Base-by-base conservation (phyloP, 2,329 filamentous ascomycete species). In the Verticillium dahliae region DNA sequence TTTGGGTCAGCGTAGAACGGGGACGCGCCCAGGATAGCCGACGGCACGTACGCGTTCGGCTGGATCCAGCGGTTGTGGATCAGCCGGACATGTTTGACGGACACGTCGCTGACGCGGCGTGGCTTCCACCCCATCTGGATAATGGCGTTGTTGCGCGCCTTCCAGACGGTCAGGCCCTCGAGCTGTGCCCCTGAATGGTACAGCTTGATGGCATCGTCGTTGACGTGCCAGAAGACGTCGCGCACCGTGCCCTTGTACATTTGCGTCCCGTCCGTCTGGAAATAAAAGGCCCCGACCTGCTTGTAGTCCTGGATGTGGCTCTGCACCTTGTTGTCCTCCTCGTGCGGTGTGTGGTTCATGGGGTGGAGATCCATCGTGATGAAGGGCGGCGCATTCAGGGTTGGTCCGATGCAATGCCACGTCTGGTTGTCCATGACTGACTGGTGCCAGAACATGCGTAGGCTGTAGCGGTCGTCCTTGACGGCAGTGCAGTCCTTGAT, bases 231-330 rank as follows among this genome's bases (percentile, higher is more conserved):
- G 61, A 76, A 76, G 56, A 72, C 69, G 60, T 75, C 70, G 14
- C 62, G 65, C 22, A 74, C 67, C 13, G 68, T 66, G 45, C 69
- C 69, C 0, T 72, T 61, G 60, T 76, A 75, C 57, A 74, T 68
- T 50, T 74, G 67, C 41, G 69, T 70, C 22, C 74, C 74, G 62
- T 76, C 74, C 1, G 74, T 76, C 63, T 76, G 74, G 27, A 64
- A 65, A 60, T 71, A 76, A 62, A 71, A 76, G 11, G 73, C 71
- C 10, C 74, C 74, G 37, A 76, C 74, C 62, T 75, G 74, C 65
- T 76, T 76, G 63, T 75, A 75, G 60, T 76, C 74, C 1, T 61
- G 68, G 10, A 66, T 66, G 18, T 68, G 60, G 39, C 70, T 67
- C 13, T 58, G 61, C 37, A 66, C 63, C 6, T 57, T 57, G 15